Evolutionary conservation across 139 green algal species (phyloP).

Genomic region (Closterium sp.): DNA sequence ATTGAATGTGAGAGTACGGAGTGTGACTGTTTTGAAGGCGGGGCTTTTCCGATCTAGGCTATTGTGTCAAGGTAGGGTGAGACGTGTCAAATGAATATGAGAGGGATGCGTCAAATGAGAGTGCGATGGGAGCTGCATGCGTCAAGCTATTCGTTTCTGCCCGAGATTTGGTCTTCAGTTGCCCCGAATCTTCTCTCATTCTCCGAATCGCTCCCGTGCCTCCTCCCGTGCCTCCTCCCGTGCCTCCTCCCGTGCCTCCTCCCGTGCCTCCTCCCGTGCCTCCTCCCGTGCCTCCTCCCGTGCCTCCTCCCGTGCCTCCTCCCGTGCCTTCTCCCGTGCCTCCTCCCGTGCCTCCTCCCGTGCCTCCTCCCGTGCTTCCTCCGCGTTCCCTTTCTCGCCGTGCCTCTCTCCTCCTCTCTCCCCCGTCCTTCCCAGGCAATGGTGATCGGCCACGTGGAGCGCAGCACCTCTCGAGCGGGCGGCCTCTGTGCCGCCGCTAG

Average conservation of each 20-base stretch:
- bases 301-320: too few relatives aligned
- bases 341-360: neutral
- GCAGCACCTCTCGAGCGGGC: neutral
- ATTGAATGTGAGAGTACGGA: neutral
- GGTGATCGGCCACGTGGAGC: neutral
- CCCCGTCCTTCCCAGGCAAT: neutral
- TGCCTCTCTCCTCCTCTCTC: too few relatives aligned
- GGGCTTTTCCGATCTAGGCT: neutral
- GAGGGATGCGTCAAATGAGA: too few relatives aligned
- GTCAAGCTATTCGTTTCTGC: too few relatives aligned
- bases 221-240: neutral
- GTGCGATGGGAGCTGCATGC: too few relatives aligned
- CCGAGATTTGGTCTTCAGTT: too few relatives aligned
- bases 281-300: neutral
- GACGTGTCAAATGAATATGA: neutral
- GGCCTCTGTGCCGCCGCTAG: neutral
- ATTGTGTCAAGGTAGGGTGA: neutral
- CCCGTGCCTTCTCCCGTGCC: too few relatives aligned
- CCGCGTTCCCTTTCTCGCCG: neutral
- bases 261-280: too few relatives aligned
- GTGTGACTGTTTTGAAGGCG: neutral
- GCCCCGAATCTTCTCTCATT: too few relatives aligned
- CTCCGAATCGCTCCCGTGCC: too few relatives aligned
- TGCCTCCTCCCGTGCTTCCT: neutral
- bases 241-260: neutral